Base-by-base conservation (phyloP, 306 rosid genomes). In the Gillenia trifoliata region DNA sequence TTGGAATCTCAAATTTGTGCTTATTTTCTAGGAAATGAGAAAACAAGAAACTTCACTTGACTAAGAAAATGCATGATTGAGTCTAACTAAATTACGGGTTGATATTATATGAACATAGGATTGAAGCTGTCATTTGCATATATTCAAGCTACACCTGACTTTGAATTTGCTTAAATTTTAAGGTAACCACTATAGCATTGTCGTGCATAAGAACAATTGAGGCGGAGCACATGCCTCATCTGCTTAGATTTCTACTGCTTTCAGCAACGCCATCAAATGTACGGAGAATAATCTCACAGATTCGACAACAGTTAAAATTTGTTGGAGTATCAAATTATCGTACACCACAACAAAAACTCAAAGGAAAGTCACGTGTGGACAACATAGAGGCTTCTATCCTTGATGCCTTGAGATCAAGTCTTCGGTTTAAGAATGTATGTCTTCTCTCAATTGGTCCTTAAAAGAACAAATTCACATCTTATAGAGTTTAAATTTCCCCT, bases 321-420 rank as follows among this genome's bases (percentile, higher is more conserved):
- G 74, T 82, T 64, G 86, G 83, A 29, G 34, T 74, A 45, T 74
- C 80, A 30, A 70, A 75, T 16, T 52, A 68, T 70, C 55, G 55
- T 11, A 77, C 75, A 70, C 45, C 64, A 7, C 80, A 78, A 19
- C 71, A 74, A 43, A 59, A 82, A 70, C 66, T 75, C 36, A 82
- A 82, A 40, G 83, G 86, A 11, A 82, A 82, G 75, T 74, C 83
- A 0, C 34, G 5, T 31, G 67, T 28, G 11, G 55, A 74, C 71
- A 47, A 77, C 66, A 34, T 75, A 4, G 86, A 78, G 71, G 83
- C 83, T 74, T 75, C 80, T 30, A 75, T 82, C 40, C 80, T 82
- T 41, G 82, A 82, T 59, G 80, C 83, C 47, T 75, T 82, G 77
- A 82, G 86, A 65, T 78, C 83, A 55, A 78, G 83, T 59, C 80